Conservation (phyloP, 495 filamentous ascomycete genomes). For the Aspergillus bridgeri region DNA sequence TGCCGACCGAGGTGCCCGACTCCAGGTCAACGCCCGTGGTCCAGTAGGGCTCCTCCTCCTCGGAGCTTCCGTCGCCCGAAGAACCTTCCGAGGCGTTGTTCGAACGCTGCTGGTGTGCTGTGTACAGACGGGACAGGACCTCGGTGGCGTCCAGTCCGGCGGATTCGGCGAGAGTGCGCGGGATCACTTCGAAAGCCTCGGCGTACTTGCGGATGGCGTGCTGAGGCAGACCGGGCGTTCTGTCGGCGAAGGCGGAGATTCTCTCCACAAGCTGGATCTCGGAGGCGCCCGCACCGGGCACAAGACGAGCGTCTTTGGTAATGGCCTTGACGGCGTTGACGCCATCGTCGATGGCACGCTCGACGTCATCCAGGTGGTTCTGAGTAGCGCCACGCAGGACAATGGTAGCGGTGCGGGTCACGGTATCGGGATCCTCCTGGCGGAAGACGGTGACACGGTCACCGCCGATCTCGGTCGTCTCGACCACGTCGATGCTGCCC, state of each 20-base stretch:
- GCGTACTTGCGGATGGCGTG: constrained; percentile 96
- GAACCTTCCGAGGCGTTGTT: constrained; percentile 28
- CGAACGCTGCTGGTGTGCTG: constrained; percentile 70
- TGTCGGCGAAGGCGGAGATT: constrained; percentile 82
- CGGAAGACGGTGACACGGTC: constrained; percentile 98
- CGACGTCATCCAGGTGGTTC: constrained; percentile 96
- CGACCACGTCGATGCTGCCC: constrained; percentile 90
- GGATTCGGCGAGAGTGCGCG: constrained; percentile 87
- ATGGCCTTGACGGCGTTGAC: constrained; percentile 99
- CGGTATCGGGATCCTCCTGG: constrained; percentile 88
- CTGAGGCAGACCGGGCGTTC: constrained; percentile 87
- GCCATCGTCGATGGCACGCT: constrained; percentile 96
- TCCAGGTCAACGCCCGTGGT: constrained; percentile 92
- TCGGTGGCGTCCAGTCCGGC: constrained; percentile 96
- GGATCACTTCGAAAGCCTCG: constrained; percentile 96
- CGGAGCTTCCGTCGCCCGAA: constrained; percentile 30
- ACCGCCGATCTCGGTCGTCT: constrained; percentile 97
- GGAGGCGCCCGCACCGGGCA: constrained; percentile 92
- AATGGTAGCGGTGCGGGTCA: constrained; percentile 88
- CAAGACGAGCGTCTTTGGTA: constrained; percentile 84
- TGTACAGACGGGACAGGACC: constrained; percentile 85
- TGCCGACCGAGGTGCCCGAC: constrained; percentile 74
- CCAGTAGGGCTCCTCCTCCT: constrained; percentile 71
- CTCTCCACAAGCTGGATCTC: constrained; percentile 94
- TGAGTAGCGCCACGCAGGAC: constrained; percentile 95